Evolutionary conservation across 1,284 basidiomycete species (phyloP), one percentile per base, ranked within the genome.

Genomic region (Neolentinus lepideus): DNA sequence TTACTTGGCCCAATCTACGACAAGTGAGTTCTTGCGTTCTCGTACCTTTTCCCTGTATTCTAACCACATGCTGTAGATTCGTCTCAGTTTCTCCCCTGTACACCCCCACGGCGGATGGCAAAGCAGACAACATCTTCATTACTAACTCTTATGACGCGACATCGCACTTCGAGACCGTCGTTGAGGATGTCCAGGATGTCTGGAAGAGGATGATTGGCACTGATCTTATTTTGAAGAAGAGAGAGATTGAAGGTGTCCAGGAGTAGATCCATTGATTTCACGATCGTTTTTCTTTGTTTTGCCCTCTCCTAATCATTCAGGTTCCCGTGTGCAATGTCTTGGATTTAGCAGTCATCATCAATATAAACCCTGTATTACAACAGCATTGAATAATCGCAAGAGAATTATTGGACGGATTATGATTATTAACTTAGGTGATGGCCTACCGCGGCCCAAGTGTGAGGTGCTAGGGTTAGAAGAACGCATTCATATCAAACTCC

Each of bases 71-170:
- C 51, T 8, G 12, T 54, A 96, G 94, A 69, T 99, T 99, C 74
- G 83, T 99, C 57, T 87, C 88, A 26, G 87, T 98, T 63, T 83
- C 87, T 11, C 86, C 94, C 27, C 73, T 98, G 53, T 98, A 96
- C 76, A 90, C 88, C 53, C 95, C 97, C 8, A 92, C 94, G 9
- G 80, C 90, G 33, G 75, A 81, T 48, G 97, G 97, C 56, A 67
- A 79, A 61, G 78, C 81, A 50, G 92, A 95, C 76, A 90, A 93
- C 66, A 91, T 99, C 69, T 99, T 92, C 76, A 88, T 99, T 75
- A 98, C 97, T 57, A 91, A 90, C 57, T 98, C 94, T 6, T 98
- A 98, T 73, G 97, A 99, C 70, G 94, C 97, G 11, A 98, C 97
- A 9, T 95, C 92, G 52, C 97, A 99, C 76, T 99, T 99, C 68